Conservation (phyloP, 2,329 filamentous ascomycete genomes). For the Fusarium setosum region DNA sequence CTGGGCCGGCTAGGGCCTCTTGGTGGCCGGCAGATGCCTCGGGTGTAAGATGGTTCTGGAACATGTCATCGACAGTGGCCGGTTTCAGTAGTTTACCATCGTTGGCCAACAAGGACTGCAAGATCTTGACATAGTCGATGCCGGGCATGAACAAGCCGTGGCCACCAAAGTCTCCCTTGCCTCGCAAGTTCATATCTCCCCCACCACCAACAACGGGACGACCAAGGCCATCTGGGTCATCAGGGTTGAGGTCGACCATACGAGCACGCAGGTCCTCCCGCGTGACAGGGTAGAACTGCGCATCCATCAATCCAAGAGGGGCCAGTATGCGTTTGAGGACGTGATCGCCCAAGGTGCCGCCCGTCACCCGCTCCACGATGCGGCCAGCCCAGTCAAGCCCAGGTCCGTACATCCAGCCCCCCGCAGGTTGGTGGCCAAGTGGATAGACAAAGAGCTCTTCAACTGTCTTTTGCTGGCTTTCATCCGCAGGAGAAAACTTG, state of each 20-base stretch:
- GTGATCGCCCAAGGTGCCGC: constrained; percentile 54
- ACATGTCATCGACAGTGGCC: constrained; percentile 56
- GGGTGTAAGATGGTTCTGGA: constrained; percentile 56
- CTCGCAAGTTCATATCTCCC: constrained; percentile 46
- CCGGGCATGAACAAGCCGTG: constrained; percentile 54
- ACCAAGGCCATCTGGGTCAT: constrained; percentile 50
- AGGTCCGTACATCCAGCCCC: constrained; percentile 61
- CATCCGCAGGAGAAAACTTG: constrained; percentile 38
- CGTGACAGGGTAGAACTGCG: constrained; percentile 53
- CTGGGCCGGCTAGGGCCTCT: constrained; percentile 44
- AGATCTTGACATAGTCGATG: constrained; percentile 56
- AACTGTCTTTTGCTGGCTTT: constrained; percentile 46
- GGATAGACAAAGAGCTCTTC: constrained; percentile 57
- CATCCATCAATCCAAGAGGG: constrained; percentile 55
- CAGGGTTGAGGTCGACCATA: constrained; percentile 51
- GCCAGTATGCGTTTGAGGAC: constrained; percentile 57
- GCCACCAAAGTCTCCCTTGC: constrained; percentile 56
- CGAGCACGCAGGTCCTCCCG: constrained; percentile 49
- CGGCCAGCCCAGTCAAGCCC: constrained; percentile 65
- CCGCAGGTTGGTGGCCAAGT: constrained; percentile 62
- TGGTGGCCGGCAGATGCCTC: constrained; percentile 43
- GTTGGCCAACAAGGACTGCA: constrained; percentile 59
- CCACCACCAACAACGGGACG: constrained; percentile 49
- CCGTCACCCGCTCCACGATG: constrained; percentile 60
- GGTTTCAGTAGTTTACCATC: constrained; percentile 60